Base-by-base conservation (phyloP, 1,284 basidiomycete genomes). In the Trametes pubescens region DNA sequence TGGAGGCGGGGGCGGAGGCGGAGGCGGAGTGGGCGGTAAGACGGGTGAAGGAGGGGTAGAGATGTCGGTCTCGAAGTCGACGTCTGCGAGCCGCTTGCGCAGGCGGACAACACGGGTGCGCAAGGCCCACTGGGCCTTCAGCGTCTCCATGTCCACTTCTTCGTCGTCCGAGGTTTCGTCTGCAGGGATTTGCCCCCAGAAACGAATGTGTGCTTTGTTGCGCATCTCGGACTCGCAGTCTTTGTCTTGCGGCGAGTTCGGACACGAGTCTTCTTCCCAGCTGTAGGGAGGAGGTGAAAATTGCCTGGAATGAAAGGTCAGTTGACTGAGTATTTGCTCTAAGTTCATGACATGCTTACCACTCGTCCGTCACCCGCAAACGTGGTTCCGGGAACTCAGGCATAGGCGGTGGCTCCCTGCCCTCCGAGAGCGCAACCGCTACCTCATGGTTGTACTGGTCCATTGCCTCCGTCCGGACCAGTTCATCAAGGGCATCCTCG, bases 401-500 rank as follows among this genome's bases (percentile, higher is more conserved):
- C 13, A 51, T 46, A 1, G 65, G 58, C 16, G 71, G 68, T 11
- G 65, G 67, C 0, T 67, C 63, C 32, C 61, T 48, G 2, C 57
- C 70, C 51, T 71, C 67, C 0, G 67, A 59, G 2, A 73, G 51
- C 2, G 71, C 71, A 16, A 73, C 22, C 3, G 71, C 71, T 32
- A 71, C 55, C 35, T 65, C 65, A 16, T 58, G 66, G 56, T 73
- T 69, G 47, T 64, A 69, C 10, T 58, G 58, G 6, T 68, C 70
- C 57, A 62, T 68, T 52, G 67, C 68, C 44, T 73, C 71, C 29
- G 59, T 58, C 24, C 49, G 57, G 5, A 56, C 6, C 8, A 71
- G 40, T 51, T 71, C 67, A 1, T 73, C 65, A 10, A 70, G 8
- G 7, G 69, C 47, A 18, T 35, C 49, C 22, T 61, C 46, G n/a